phyloP scores from a whole-genome alignment of 805 yeast genomes.

The Cyberlindnera mrakii region DNA sequence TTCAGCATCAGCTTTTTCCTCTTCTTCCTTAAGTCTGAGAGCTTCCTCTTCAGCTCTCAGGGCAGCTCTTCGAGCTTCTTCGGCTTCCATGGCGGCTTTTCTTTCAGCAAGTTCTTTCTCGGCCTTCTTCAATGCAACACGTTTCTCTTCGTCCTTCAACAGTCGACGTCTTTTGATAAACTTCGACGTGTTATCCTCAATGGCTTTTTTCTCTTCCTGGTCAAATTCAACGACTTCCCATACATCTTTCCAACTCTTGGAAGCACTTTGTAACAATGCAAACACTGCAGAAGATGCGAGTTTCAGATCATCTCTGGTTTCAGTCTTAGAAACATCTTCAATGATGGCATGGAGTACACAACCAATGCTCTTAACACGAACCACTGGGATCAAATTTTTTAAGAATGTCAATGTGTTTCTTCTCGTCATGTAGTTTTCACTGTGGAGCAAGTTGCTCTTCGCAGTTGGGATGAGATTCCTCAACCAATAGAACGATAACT shows the following conservation, averaged over 20 bases:
- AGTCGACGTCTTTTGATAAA: constrained; percentile 9
- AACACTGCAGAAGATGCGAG: constrained; percentile 68
- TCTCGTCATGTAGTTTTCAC: constrained; percentile 66
- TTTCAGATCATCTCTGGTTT: constrained; percentile 73
- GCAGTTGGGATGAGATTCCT: constrained; percentile 31
- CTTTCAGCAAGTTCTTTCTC: constrained; percentile 10
- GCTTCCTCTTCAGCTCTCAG: constrained; percentile 3
- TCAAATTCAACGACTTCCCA: constrained; percentile 52
- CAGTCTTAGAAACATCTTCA: constrained; percentile 41
- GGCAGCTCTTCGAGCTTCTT: constrained; percentile 2
- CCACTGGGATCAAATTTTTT: constrained; percentile 59
- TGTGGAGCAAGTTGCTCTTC: constrained; percentile 21
- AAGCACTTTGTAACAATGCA: constrained; percentile 56
- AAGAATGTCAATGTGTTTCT: constrained; percentile 75
- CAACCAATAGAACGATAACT: constrained; percentile 50
- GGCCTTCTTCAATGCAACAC: constrained; percentile 7
- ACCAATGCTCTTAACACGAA: constrained; percentile 54
- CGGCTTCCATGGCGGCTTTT: constrained; percentile 1
- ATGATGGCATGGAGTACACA: constrained; percentile 42
- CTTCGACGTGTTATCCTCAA: constrained; percentile 13
- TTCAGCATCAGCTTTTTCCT: constrained; percentile 1
- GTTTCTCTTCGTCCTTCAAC: constrained; percentile 11
- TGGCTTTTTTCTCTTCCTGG: constrained; percentile 33
- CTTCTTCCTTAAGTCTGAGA: constrained; percentile 5
- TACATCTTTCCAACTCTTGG: constrained; percentile 41